Evolutionary conservation across 176 grass and related monocot species (phyloP).

Genomic region (Urochloa ruziziensis): DNA sequence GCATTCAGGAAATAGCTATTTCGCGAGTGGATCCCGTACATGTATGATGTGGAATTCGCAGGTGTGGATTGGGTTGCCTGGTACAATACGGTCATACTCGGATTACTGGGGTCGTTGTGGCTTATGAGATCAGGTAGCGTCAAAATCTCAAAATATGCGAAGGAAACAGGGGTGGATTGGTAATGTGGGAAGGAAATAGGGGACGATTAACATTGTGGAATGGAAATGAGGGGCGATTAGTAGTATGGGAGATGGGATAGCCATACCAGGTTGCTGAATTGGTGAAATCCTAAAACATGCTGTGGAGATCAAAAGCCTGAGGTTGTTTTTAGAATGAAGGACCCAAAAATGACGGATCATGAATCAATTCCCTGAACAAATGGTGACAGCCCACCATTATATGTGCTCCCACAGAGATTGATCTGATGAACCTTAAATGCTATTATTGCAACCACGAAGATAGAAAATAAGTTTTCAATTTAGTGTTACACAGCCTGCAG

Average conservation of each 20-base stretch:
- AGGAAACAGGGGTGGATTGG: not conserved
- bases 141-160: not conserved
- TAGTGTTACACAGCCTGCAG: not conserved
- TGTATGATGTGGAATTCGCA: not conserved
- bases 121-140: not conserved
- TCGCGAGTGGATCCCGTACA: no score
- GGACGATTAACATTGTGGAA: not conserved
- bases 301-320: not conserved
- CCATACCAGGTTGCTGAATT: not conserved
- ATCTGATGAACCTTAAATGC: not conserved
- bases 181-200: not conserved
- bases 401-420: not conserved
- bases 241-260: not conserved
- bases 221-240: not conserved
- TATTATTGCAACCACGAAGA: not conserved
- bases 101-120: not conserved
- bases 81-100: not conserved
- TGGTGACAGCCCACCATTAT: not conserved
- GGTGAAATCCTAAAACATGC: not conserved
- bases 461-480: not conserved
- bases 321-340: not conserved
- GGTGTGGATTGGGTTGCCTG: not conserved
- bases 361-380: not conserved
- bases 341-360: not conserved
- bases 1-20: not conserved